phyloP scores from a whole-genome alignment of 1,284 basidiomycete species.

The Pyrrhoderma lamaoense region DNA sequence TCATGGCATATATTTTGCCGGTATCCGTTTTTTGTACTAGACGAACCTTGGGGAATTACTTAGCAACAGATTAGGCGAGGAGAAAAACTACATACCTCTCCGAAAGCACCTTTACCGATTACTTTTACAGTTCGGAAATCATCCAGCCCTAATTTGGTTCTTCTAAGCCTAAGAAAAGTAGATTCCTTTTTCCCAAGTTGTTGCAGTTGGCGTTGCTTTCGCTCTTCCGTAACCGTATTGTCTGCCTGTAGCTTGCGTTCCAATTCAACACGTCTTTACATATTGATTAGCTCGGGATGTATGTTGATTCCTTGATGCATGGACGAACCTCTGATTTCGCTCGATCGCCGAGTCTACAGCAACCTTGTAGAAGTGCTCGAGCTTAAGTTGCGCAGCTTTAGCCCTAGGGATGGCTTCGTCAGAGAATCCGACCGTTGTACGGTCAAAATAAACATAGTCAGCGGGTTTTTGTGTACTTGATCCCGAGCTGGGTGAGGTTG shows the following conservation, averaged over 20 bases:
- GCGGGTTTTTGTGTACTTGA: conserved; percentile 30
- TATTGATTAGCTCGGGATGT: conserved; percentile 16
- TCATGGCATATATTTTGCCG: conserved; percentile 99
- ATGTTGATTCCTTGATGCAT: conserved; percentile 5
- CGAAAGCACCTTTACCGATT: conserved; percentile 98
- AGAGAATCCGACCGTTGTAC: conserved; percentile 77
- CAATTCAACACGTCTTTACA: conserved; percentile 77
- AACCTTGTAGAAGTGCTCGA: conserved; percentile 97
- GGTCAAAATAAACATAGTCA: conserved; percentile 96
- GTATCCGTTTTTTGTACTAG: conserved; percentile 97
- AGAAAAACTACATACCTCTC: conserved; percentile 58
- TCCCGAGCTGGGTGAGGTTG: conserved; percentile 14
- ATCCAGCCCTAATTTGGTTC: conserved; percentile 88
- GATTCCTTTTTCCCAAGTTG: conserved; percentile 90
- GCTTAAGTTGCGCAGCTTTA: conserved; percentile 93
- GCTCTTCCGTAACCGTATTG: conserved; percentile 66
- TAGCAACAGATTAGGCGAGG: not conserved
- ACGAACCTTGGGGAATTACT: conserved; percentile 56
- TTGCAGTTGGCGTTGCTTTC: conserved; percentile 86
- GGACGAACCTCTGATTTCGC: conserved; percentile 50
- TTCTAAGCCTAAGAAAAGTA: conserved; percentile 81
- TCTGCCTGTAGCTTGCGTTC: conserved; percentile 82
- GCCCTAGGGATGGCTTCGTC: conserved; percentile 88
- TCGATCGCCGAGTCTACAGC: conserved; percentile 84
- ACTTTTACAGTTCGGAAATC: conserved; percentile 98